phyloP scores from a whole-genome alignment of 129 eudicot species.

The Lonicera japonica region DNA sequence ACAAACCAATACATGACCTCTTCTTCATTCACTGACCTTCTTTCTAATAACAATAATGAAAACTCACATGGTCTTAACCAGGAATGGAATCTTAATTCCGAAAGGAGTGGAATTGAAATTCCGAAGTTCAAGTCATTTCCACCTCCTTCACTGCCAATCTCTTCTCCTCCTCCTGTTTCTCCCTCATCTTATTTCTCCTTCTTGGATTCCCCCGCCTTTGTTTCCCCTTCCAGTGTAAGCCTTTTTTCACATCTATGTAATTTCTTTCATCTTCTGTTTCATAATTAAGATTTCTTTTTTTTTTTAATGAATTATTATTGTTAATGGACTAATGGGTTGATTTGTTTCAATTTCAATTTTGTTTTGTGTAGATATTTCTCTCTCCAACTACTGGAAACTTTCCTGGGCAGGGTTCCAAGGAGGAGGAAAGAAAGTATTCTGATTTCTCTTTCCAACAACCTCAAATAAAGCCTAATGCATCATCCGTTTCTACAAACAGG shows the following conservation, averaged over 20 bases:
- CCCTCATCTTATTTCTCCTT: conserved; percentile 70
- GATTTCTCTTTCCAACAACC: conserved; percentile 59
- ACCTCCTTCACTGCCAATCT: conserved; percentile 30
- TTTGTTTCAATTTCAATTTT: neutral
- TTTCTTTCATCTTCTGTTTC: neutral
- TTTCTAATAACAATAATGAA: conserved; percentile 30
- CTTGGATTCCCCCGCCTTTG: conserved; percentile 79
- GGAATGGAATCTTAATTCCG: neutral
- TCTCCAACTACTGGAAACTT: conserved; percentile 75
- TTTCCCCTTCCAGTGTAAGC: conserved; percentile 53
- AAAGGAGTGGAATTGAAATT: conserved; percentile 24
- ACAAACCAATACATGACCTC: conserved; percentile 42
- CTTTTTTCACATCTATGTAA: no score
- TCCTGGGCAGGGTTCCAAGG: conserved; percentile 32
- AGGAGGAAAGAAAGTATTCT: conserved; percentile 38
- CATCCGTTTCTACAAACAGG: conserved; percentile 34
- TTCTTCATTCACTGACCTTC: conserved; percentile 63
- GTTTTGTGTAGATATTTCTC: conserved; percentile 49
- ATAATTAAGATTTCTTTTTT: neutral
- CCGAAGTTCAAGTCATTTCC: conserved; percentile 51
- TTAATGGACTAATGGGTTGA: conserved; percentile 16
- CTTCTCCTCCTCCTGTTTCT: conserved; percentile 39
- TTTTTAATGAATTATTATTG: neutral
- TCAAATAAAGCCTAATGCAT: conserved; percentile 35
- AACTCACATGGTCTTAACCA: conserved; percentile 8